These are phyloP conservation scores for Paraconiothyrium brasiliense DNA, from an alignment of 2,329 filamentous ascomycete genomes.

Conservation along the genomic window DNA sequence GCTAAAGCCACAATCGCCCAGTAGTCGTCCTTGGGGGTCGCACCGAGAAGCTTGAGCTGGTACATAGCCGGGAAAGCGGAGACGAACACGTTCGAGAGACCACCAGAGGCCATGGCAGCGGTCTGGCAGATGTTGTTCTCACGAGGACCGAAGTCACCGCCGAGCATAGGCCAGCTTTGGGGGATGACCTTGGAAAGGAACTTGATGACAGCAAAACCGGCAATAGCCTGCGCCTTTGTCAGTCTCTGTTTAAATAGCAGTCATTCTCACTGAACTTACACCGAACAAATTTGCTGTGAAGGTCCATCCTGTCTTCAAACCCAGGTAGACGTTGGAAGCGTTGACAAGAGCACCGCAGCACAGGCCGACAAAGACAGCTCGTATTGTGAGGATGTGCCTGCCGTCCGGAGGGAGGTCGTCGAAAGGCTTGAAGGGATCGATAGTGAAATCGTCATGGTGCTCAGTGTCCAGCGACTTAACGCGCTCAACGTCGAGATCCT, in stretches of 20 bases:
- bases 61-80: conserved; percentile 70
- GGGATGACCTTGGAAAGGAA: conserved; percentile 61
- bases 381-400: conserved; percentile 62
- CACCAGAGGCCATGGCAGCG: conserved; percentile 67
- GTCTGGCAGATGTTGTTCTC: conserved; percentile 72
- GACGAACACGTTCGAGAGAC: conserved; percentile 66
- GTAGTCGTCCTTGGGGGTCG: conserved; percentile 64
- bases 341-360: conserved; percentile 68
- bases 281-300: conserved; percentile 49
- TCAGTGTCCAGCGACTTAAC: conserved; percentile 35
- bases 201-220: conserved; percentile 68
- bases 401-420: conserved; percentile 56
- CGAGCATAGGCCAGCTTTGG: conserved; percentile 61
- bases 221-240: conserved; percentile 56
- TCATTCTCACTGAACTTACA: conserved; percentile 25
- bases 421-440: conserved; percentile 55
- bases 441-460: conserved; percentile 38
- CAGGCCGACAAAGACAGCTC: conserved; percentile 65
- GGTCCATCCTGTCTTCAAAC: conserved; percentile 59
- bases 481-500: conserved; percentile 33
- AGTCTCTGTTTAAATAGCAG: background rate
- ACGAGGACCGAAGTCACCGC: conserved; percentile 66
- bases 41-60: conserved; percentile 61
- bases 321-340: conserved; percentile 70
- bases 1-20: conserved; percentile 68